Base-by-base conservation (phyloP, 331 rosid genomes). In the Ulmus americana region DNA sequence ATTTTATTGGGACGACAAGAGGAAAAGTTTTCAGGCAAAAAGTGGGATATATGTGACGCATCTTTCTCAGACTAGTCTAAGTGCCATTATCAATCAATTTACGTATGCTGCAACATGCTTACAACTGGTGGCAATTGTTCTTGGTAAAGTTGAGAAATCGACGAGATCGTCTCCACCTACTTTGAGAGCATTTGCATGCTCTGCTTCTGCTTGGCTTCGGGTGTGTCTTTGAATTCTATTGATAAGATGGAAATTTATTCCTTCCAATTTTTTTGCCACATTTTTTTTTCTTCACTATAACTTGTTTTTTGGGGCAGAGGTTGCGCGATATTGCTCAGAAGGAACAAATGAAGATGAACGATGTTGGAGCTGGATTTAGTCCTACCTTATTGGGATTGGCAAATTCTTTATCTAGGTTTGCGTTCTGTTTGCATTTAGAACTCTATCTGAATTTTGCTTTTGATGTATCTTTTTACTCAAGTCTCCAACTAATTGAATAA, bases 321-420 rank as follows among this genome's bases (percentile, higher is more conserved):
- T 81, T 90, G 61, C 83, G 91, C 68, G 78, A 82, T 70, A 18
- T 80, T 65, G 89, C 95, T 2, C 59, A 85, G 62, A 82, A 82
- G 83, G 96, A 92, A 84, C 91, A 92, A 74, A 54, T 67, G 65
- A 72, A 80, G 68, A 70, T 67, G 39, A 58, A 45, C 59, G 80
- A 70, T 57, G 74, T 70, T 63, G 87, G 72, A 56, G 58, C 43
- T 45, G 48, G 79, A 57, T 67, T 79, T 42, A 85, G 88, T 60
- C 90, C 96, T 12, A 85, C 98, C 39, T 69, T 92, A 44, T 74
- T 92, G 82, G 91, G 95, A 59, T 75, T 92, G 81, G 72, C 81
- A 20, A 84, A 74, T 84, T 89, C 98, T 39, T 79, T 92, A 71
- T 82, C 97, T 12, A 92, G 98, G 98, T 92, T 68, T 63, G 77